Evolutionary conservation across 1,139 yeast species (phyloP).

Genomic region (Diutina scorzettiae): DNA sequence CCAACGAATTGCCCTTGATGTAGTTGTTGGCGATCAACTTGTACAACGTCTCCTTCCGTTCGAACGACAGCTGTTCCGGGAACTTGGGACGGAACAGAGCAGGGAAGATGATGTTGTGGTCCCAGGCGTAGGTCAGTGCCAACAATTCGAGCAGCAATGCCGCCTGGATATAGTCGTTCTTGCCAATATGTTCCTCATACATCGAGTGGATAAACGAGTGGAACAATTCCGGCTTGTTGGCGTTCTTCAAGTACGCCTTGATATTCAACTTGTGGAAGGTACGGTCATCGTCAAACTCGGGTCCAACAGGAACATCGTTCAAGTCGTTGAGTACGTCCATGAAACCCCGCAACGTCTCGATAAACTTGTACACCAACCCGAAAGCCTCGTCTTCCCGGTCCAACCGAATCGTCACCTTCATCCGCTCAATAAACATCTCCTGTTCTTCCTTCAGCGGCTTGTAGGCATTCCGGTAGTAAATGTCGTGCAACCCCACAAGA

Average conservation of each 20-base stretch:
- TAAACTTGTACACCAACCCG: constrained; percentile 36
- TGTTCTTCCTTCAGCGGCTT: constrained; percentile 49
- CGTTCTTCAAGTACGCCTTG: constrained; percentile 65
- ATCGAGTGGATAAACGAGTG: constrained; percentile 67
- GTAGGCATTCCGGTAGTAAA: constrained; percentile 45
- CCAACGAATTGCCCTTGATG: constrained; percentile 60
- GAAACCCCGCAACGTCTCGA: constrained; percentile 51
- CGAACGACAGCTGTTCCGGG: constrained; percentile 72
- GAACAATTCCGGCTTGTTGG: constrained; percentile 70
- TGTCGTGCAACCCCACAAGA: constrained; percentile 49
- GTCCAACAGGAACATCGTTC: constrained; percentile 65
- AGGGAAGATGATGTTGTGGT: constrained; percentile 44
- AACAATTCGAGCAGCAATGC: constrained; percentile 70
- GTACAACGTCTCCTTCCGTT: constrained; percentile 64
- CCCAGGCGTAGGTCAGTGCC: constrained; percentile 74
- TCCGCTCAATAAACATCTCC: constrained; percentile 35
- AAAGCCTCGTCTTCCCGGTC: constrained; percentile 63
- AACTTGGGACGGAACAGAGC: constrained; percentile 54
- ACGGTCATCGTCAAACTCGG: constrained; percentile 80
- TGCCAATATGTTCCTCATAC: constrained; percentile 52
- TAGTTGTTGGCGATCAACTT: constrained; percentile 66
- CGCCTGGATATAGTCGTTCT: constrained; percentile 65
- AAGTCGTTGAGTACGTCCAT: constrained; percentile 56
- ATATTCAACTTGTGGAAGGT: constrained; percentile 71
- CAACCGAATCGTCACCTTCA: constrained; percentile 40